Percentiles rank a stretch among this genome's conserved stretches.
phyloP scores from a whole-genome alignment of 1,284 basidiomycete species.

The Puccinia novopanici region DNA sequence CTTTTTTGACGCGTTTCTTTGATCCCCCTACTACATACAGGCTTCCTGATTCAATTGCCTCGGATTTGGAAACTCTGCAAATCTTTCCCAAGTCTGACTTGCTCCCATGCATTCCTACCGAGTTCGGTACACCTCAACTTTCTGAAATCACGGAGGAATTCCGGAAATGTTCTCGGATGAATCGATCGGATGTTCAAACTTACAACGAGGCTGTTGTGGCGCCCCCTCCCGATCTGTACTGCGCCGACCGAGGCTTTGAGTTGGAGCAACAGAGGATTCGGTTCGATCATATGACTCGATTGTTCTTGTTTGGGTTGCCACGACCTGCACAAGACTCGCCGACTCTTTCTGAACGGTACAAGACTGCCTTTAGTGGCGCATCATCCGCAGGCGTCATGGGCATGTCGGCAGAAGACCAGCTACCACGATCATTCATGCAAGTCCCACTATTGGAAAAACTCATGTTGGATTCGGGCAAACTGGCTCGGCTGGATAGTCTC shows the following conservation, averaged over 20 bases:
- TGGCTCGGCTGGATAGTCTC: constrained; percentile 83
- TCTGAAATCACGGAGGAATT: constrained; percentile 67
- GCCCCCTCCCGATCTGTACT: constrained; percentile 74
- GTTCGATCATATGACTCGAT: constrained; percentile 67
- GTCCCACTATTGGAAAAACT: constrained; percentile 94
- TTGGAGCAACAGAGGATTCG: constrained; percentile 68
- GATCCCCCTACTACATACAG: neutral
- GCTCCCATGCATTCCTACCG: constrained; percentile 56
- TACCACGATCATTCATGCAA: constrained; percentile 82
- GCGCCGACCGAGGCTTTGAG: constrained; percentile 76
- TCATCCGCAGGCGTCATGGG: constrained; percentile 71
- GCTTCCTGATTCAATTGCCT: constrained; percentile 42
- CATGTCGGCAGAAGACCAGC: constrained; percentile 71
- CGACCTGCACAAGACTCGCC: constrained; percentile 69
- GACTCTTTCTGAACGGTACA: constrained; percentile 65
- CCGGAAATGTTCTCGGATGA: constrained; percentile 77
- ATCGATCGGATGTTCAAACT: constrained; percentile 75
- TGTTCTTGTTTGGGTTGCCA: constrained; percentile 83
- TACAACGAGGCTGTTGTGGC: constrained; percentile 80
- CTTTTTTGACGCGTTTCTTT: neutral
- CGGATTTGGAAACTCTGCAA: constrained; percentile 33
- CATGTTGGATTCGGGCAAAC: constrained; percentile 94
- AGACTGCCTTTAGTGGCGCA: constrained; percentile 67
- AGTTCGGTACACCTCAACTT: constrained; percentile 65
- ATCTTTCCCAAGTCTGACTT: constrained; percentile 50